These are phyloP conservation scores for Yamadazyma endophytica DNA, from an alignment of 805 yeast genomes.

Conservation along the genomic window DNA sequence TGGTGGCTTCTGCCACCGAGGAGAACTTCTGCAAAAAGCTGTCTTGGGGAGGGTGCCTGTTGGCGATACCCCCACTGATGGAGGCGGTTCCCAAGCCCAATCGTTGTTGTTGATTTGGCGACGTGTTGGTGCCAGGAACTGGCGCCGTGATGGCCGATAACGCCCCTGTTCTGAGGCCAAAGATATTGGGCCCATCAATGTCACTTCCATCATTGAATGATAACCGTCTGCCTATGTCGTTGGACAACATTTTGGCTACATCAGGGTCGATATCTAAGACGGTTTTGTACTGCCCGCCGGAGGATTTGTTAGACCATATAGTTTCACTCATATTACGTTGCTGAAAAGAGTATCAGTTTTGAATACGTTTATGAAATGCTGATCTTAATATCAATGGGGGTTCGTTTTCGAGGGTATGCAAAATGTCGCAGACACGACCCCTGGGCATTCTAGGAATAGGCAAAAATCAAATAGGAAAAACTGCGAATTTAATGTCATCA, in stretches of 20 bases:
- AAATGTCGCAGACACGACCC: too few relatives aligned
- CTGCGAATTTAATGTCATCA: too few relatives aligned
- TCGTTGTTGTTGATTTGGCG: slow-evolving; percentile 19
- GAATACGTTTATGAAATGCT: too few relatives aligned
- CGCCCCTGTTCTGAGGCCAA: slow-evolving; percentile 47
- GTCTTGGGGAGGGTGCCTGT: slow-evolving; percentile 42
- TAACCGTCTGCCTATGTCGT: slow-evolving; percentile 27
- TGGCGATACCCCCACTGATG: slow-evolving; percentile 52
- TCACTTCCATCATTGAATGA: slow-evolving; percentile 43
- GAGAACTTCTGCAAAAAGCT: slow-evolving; percentile 61
- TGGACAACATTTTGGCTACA: slow-evolving; percentile 28
- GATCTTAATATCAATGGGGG: too few relatives aligned
- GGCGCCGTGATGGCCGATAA: slow-evolving; percentile 46
- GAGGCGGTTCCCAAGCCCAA: slow-evolving; percentile 54
- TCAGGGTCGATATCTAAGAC: slow-evolving; percentile 41
- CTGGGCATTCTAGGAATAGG: too few relatives aligned
- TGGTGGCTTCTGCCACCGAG: slow-evolving; percentile 63
- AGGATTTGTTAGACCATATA: slow-evolving; percentile 32
- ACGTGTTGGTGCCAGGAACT: slow-evolving; percentile 12
- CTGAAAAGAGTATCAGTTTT: too few relatives aligned
- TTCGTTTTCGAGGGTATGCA: too few relatives aligned
- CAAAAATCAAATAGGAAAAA: too few relatives aligned
- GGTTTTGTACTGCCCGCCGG: slow-evolving; percentile 16
- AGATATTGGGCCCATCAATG: slow-evolving; percentile 30
- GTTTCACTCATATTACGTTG: too few relatives aligned